Evolutionary conservation across 345 rosid genomes (phyloP).

Genomic region (Odontarrhena argentea): DNA sequence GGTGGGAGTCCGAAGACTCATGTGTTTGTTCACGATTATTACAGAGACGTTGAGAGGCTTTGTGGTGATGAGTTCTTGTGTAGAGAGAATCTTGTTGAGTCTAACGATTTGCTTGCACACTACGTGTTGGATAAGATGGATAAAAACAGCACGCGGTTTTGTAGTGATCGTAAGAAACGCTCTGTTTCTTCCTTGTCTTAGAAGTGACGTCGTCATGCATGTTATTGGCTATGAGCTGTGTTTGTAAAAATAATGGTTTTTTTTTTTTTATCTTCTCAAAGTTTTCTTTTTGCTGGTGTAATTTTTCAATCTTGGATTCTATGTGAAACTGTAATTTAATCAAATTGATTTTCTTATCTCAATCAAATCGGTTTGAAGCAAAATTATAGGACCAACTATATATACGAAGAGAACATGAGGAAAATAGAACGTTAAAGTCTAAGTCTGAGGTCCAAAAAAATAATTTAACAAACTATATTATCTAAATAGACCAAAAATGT

Average conservation of each 20-base stretch:
- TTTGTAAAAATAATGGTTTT: conserved; percentile 13
- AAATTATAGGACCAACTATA: too few species aligned
- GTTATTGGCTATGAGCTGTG: conserved; percentile 46
- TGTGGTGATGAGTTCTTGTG: conserved; percentile 91
- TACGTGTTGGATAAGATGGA: conserved; percentile 83
- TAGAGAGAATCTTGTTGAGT: conserved; percentile 70
- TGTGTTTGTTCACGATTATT: conserved; percentile 82
- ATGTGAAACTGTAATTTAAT: conserved; percentile 11
- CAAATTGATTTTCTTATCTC: too few species aligned
- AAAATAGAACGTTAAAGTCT: too few species aligned
- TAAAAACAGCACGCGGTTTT: conserved; percentile 48
- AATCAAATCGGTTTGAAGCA: too few species aligned
- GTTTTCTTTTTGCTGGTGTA: not conserved
- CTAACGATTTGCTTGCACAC: conserved; percentile 73
- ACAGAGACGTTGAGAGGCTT: conserved; percentile 71
- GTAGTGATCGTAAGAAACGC: conserved; percentile 37
- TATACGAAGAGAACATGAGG: too few species aligned
- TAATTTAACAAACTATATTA: too few species aligned
- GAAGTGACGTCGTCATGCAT: not conserved
- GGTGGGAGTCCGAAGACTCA: conserved; percentile 66
- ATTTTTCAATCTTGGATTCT: conserved; percentile 8
- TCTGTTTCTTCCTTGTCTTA: conserved; percentile 41
- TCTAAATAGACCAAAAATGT: too few species aligned
- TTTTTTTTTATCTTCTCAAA: not conserved
- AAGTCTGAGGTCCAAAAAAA: too few species aligned